Percentiles rank a stretch among this genome's conserved stretches.
Conservation (phyloP, 2,329 filamentous ascomycete species). For the Aspergillus latus region DNA sequence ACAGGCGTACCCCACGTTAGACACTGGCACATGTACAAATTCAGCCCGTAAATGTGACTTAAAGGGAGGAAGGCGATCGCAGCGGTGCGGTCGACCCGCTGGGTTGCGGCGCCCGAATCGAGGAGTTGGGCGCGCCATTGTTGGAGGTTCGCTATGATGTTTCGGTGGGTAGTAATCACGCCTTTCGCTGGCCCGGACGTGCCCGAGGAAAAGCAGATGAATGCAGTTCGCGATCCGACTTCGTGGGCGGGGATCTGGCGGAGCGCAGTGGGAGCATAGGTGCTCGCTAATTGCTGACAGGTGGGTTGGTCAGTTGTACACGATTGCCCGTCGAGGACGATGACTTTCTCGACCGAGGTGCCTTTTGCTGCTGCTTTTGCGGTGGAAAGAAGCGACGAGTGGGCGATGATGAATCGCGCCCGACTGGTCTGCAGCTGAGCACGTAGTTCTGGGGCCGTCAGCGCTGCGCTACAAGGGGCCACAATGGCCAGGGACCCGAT, state of each 20-base stretch:
- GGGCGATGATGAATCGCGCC: conserved; percentile 2
- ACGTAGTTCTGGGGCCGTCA: background rate
- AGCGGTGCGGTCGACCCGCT: background rate
- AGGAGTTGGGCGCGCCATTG: conserved; percentile 7
- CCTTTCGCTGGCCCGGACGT: conserved; percentile 3
- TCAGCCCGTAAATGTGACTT: conserved; percentile 8
- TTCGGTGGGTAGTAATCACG: conserved; percentile 2
- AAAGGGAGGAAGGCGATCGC: conserved; percentile 11
- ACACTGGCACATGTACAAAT: conserved; percentile 4
- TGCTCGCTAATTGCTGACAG: conserved; percentile 1
- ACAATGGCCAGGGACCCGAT: background rate
- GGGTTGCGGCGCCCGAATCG: background rate
- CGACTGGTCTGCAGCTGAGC: conserved; percentile 5
- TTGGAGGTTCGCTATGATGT: conserved; percentile 3
- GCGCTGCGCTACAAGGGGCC: conserved; percentile 3
- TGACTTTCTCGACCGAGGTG: background rate
- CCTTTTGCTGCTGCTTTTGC: background rate
- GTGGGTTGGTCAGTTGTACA: background rate
- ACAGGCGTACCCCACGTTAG: background rate
- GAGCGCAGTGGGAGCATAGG: background rate
- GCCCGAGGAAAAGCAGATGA: conserved; percentile 9
- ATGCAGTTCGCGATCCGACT: background rate
- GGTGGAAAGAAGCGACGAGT: background rate
- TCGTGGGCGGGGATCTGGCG: background rate
- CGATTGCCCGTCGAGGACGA: background rate